Evolutionary conservation across 1,284 basidiomycete species (phyloP), one percentile per base, ranked within the genome.

Genomic region (Crepidotus sp.): DNA sequence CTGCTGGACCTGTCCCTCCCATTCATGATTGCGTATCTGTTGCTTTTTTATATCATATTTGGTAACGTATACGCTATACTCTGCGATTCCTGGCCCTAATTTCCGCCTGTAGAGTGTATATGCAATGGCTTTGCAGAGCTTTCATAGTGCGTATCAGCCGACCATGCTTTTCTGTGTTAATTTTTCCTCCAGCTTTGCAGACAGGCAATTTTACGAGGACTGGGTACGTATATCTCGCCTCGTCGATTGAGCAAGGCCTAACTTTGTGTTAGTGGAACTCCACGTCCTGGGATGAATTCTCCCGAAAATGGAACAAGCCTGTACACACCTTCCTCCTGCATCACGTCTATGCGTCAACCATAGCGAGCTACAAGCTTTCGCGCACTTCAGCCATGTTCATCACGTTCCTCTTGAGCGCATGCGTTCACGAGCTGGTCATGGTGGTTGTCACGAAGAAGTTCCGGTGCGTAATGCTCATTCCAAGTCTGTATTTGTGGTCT

Each of bases 201-300:
- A 98, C 61, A 75, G 95, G 32, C 87, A 93, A 55, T 98, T 98
- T 63, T 98, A 98, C 63, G 87, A 93, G 63, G 94, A 97, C 61
- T 97, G 92, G 88, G 77, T 80, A 57, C 34, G 35, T 36, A 44
- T 25, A 18, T 26, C n/a, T n/a, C n/a, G 38, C 25, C 37, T 15
- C 36, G 19, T 31, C 27, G 15, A 15, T 36, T 10, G 15, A 2
- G 10, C 11, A 33, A 5, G 3, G 4, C 6, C 14, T 38, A 4
- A 41, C 22, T 10, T n/a, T 7, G 6, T 14, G 2, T 11, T 8
- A 77, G 85, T 98, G 95, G 95, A 98, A 98, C 66, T 89, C 90
- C 1, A 92, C 86, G 0, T 87, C 86, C 2, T 95, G 90, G 85
- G 96, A 97, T 59, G 91, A 97, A 61, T 98, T 96, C 64, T 85